Base-by-base conservation (phyloP, 441 rosid genomes). In the Gossypium gossypioides region DNA sequence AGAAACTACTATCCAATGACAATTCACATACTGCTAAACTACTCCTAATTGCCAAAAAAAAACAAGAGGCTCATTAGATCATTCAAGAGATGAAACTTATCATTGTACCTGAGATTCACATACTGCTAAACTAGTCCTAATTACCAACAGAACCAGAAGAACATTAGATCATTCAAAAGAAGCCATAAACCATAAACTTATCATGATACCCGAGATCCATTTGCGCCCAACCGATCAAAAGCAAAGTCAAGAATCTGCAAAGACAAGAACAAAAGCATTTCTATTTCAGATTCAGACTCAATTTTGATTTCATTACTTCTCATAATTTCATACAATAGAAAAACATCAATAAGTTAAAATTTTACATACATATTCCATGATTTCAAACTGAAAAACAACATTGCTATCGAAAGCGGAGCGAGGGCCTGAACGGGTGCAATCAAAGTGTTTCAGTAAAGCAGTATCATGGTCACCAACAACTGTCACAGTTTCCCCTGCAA, bases 381-480 rank as follows among this genome's bases (percentile, higher is more conserved):
- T 85, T 89, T 91, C 96, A 75, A 91, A 93, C 73, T 93, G 93
- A 72, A 84, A 90, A 80, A 93, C 98, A 74, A 91, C 96, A 66
- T 87, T 83, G 86, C 86, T 84, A 72, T 93, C 97, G 75, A 93
- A 93, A 72, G 97, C 88, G 0, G 98, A 87, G 19, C 96, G 98
- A 1, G 98, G 96, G 59, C 96, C 96, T 0, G 97, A 88, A 71
- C 97, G 92, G 46, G 91, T 91, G 81, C 97, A 93, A 75, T 93
- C 98, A 69, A 93, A 93, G 83, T 87, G 86, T 80, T 81, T 93
- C 86, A 93, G 77, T 79, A 89, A 73, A 1, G 89, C 79, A 72
- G 93, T 76, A 78, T 91, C 96, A 61, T 75, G 91, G 72, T 89
- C 97, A 64, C 97, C 98, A 60, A 93, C 96, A 68, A 93, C 83